A percentile compares a stretch with the other conserved stretches of the same genome.
These are phyloP conservation scores for Kwoniella botswanensis DNA, from an alignment of 768 basidiomycete genomes.

Conservation along the genomic window DNA sequence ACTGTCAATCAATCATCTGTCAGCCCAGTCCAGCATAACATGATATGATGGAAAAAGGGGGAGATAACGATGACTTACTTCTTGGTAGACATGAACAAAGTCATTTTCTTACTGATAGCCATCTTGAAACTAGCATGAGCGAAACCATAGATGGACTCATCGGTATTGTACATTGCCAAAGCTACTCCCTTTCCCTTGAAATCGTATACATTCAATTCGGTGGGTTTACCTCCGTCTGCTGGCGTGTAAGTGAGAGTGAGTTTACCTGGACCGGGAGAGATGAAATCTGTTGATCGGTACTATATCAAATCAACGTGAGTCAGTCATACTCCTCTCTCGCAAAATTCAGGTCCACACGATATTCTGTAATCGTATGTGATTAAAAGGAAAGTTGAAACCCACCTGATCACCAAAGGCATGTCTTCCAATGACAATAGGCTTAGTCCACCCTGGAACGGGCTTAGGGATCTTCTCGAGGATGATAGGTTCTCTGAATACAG, in stretches of 20 bases:
- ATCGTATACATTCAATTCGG: slow-evolving; percentile 84
- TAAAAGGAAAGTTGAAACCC: slow-evolving; percentile 28
- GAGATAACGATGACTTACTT: slow-evolving; percentile 62
- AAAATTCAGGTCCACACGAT: no score
- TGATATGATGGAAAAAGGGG: no score
- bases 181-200: slow-evolving; percentile 93
- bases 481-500: slow-evolving; percentile 98
- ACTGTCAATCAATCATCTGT: slow-evolving; percentile 25
- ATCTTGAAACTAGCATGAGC: slow-evolving; percentile 99
- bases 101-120: slow-evolving; percentile 68
- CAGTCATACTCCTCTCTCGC: background rate
- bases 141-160: slow-evolving; percentile 92
- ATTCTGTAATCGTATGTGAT: no score
- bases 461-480: slow-evolving; percentile 86
- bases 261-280: slow-evolving; percentile 90
- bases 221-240: slow-evolving; percentile 68
- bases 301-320: slow-evolving; percentile 49
- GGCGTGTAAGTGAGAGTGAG: slow-evolving; percentile 91
- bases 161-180: slow-evolving; percentile 98
- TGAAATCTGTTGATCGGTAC: slow-evolving; percentile 92
- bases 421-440: slow-evolving; percentile 94
- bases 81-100: slow-evolving; percentile 93
- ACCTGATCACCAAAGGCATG: slow-evolving; percentile 98
- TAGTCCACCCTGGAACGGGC: slow-evolving; percentile 94
- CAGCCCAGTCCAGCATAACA: no score